Evolutionary conservation across 306 rosid species (phyloP).

Genomic region (Citrullus colocynthis): DNA sequence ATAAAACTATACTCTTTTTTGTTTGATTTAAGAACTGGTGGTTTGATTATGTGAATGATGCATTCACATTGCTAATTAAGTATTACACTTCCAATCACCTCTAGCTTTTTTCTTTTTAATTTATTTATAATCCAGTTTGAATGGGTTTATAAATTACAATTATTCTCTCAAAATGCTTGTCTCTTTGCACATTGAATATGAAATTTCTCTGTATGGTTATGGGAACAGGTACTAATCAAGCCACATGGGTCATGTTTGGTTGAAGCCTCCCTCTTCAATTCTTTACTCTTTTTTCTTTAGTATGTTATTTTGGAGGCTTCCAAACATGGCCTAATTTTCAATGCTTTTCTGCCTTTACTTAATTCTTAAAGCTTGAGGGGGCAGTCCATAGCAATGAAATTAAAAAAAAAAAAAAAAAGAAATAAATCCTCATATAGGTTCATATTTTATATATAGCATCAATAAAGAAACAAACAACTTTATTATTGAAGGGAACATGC

Average conservation of each 20-base stretch:
- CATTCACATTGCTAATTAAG: constrained; percentile 1
- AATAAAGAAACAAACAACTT: constrained; percentile 1
- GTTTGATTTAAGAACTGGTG: not conserved
- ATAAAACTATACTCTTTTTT: not conserved
- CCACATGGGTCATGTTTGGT: constrained; percentile 33
- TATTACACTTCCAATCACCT: not conserved
- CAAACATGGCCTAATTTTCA: constrained; percentile 3
- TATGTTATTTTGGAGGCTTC: constrained; percentile 14
- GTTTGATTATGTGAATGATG: not conserved
- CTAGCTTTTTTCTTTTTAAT: too few relatives aligned
- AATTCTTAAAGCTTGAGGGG: constrained; percentile 2
- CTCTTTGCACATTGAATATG: constrained; percentile 16
- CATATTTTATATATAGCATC: not conserved
- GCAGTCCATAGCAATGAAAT: not conserved
- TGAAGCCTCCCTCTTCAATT: constrained; percentile 8
- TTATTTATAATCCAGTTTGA: not conserved
- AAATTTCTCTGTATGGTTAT: not conserved
- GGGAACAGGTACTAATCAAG: constrained; percentile 28
- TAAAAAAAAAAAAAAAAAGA: not conserved
- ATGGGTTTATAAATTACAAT: not conserved
- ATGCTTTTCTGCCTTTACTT: not conserved
- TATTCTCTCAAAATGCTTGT: constrained; percentile 10
- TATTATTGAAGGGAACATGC: constrained; percentile 23
- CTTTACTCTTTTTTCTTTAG: constrained; percentile 6
- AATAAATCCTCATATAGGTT: not conserved